A percentile compares a stretch with the other conserved stretches of the same genome.
Conservation (phyloP, 306 rosid species). For the Gynostemma pentaphyllum region DNA sequence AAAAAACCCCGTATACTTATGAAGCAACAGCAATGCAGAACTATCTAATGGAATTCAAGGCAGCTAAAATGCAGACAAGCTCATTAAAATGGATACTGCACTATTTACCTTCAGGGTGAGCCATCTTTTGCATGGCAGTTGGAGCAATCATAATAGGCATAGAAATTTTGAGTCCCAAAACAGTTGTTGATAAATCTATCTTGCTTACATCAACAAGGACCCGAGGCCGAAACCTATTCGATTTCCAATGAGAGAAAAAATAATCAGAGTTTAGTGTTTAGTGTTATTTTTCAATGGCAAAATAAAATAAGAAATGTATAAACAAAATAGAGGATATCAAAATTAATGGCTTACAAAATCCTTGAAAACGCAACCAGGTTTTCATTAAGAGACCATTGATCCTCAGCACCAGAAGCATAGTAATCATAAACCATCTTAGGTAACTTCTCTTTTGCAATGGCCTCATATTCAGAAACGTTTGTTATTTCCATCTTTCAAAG, state of each 20-base stretch:
- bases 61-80: too few relatives aligned
- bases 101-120: constrained; percentile 79
- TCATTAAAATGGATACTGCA: too few relatives aligned
- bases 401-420: constrained; percentile 97
- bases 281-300: too few relatives aligned
- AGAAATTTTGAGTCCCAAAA: constrained; percentile 84
- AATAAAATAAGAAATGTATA: too few relatives aligned
- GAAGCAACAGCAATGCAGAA: too few relatives aligned
- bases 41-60: too few relatives aligned
- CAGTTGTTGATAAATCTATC: constrained; percentile 71
- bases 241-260: not conserved
- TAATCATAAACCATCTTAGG: constrained; percentile 91
- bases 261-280: too few relatives aligned
- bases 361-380: constrained; percentile 76
- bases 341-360: constrained; percentile 61
- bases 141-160: constrained; percentile 99
- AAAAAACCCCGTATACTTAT: too few relatives aligned
- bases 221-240: constrained; percentile 94
- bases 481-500: constrained; percentile 69
- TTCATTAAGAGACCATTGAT: constrained; percentile 83
- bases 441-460: constrained; percentile 73
- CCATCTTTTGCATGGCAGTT: constrained; percentile 97
- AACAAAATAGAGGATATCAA: too few relatives aligned
- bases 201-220: constrained; percentile 77
- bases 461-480: constrained; percentile 68